Base-by-base conservation (phyloP, 768 basidiomycete species). In the Auricularia heimuer region DNA sequence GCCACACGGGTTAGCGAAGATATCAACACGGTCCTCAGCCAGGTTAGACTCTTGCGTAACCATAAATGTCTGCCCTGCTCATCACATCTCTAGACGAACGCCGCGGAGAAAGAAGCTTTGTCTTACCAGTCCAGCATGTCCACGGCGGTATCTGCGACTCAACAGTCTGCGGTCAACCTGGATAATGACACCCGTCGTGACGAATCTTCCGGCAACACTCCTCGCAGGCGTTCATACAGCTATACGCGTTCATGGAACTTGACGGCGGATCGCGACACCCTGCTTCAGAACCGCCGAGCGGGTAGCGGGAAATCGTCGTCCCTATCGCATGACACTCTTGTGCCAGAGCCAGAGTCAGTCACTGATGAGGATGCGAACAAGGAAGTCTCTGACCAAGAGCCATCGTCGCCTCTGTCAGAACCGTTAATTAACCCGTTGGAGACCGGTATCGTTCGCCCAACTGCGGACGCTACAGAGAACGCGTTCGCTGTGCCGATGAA, bases 201-300 rank as follows among this genome's bases (percentile, higher is more conserved):
- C 70, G 71, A 76, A 24, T 76, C 88, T 1, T 90, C 87, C 14
- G 92, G 92, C 4, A 75, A 76, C 63, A 94, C 92, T 3, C 92
- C 92, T 42, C 84, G 83, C 58, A 92, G 90, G 77, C 85, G 89
- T 37, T 74, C 75, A 36, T 89, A 88, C 85, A 78, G 87, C 66
- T 87, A 87, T 66, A 78, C 80, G 4, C 87, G 89, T 67, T 75
- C 83, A 62, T 93, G 92, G 90, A 81, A 84, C 51, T 75, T 89
- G 65, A 90, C 90, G 4, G 77, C 83, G 66, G 79, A 76, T 64
- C 83, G 92, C 34, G 83, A 87, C 3, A 76, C 78, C 4, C 73
- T 94, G 35, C 69, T 94, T 60, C 77, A 78, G 54, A 75, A 77
- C 44, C 56, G 56, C 24, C 56, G 47, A 18, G 18, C 14, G 6